phyloP scores from a whole-genome alignment of 129 eudicot species.

The Pseudognaphalium luteoalbum region DNA sequence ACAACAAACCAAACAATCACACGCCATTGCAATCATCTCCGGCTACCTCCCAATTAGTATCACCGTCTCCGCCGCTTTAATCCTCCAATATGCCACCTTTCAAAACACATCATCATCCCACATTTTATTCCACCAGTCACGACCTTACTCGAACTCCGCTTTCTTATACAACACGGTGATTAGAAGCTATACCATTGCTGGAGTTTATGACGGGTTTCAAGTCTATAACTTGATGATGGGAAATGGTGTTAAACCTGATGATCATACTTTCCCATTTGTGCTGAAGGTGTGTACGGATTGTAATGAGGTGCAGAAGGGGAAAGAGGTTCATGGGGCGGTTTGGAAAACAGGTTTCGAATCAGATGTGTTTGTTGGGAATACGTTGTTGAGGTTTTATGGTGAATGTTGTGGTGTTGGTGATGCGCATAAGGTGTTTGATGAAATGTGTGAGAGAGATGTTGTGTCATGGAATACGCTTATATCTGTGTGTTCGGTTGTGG shows the following conservation, averaged over 20 bases:
- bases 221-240: slow-evolving; percentile 38
- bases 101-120: slow-evolving; percentile 26
- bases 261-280: slow-evolving; percentile 72
- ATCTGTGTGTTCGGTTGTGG: slow-evolving; percentile 51
- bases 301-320: slow-evolving; percentile 41
- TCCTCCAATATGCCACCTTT: slow-evolving; percentile 63
- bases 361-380: slow-evolving; percentile 67
- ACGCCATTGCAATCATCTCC: slow-evolving; percentile 43
- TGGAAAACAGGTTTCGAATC: slow-evolving; percentile 48
- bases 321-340: slow-evolving; percentile 58
- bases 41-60: slow-evolving; percentile 60
- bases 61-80: slow-evolving; percentile 57
- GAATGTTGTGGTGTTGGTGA: slow-evolving; percentile 52
- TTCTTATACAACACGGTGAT: slow-evolving; percentile 69
- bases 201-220: slow-evolving; percentile 27
- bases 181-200: slow-evolving; percentile 40
- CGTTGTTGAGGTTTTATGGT: slow-evolving; percentile 72
- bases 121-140: slow-evolving; percentile 39
- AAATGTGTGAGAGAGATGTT: slow-evolving; percentile 54
- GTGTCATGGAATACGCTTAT: slow-evolving; percentile 76
- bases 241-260: slow-evolving; percentile 45
- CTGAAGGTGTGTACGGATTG: slow-evolving; percentile 66
- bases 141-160: slow-evolving; percentile 42
- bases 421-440: slow-evolving; percentile 58
- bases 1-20: slow-evolving; percentile 52